phyloP scores from a whole-genome alignment of 192 early-diverging fungal species.

The Phycomyces blakesleeanus region DNA sequence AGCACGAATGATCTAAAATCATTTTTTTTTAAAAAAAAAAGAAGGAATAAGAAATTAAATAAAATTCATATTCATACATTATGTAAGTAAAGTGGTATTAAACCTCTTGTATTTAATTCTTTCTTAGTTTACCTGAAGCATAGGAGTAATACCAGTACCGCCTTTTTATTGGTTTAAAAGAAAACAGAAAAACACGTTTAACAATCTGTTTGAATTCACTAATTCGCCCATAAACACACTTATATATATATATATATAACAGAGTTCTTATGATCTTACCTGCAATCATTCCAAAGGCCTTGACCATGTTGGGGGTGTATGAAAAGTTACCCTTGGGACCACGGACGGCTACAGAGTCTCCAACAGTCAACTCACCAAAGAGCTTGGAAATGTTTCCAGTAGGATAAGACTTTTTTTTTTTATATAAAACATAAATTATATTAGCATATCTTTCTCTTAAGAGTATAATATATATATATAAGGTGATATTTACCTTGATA shows the following conservation, averaged over 20 bases:
- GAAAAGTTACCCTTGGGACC: constrained; percentile 90
- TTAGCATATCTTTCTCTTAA: no score
- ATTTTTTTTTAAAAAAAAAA: neutral
- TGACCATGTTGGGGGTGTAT: constrained; percentile 79
- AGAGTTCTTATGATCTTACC: constrained; percentile 46
- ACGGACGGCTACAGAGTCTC: constrained; percentile 70
- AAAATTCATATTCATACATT: no score
- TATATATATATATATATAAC: neutral
- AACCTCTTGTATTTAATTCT: no score
- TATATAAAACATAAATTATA: no score
- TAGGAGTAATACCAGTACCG: constrained; percentile 72
- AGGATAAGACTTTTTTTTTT: constrained; percentile 85
- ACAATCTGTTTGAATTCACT: constrained; percentile 36
- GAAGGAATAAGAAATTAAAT: no score
- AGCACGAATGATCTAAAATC: constrained; percentile 74
- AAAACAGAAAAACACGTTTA: neutral
- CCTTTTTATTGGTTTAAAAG: constrained; percentile 25
- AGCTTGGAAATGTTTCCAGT: constrained; percentile 77
- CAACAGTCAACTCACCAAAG: constrained; percentile 63
- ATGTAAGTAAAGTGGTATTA: no score
- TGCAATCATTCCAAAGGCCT: constrained; percentile 86
- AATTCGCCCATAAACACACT: neutral
- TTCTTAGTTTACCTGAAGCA: constrained; percentile 37
- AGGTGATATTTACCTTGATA: constrained; percentile 83
- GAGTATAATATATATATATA: no score